These are phyloP conservation scores for Camillea tinctor DNA, from an alignment of 2,329 filamentous ascomycete genomes.

Conservation along the genomic window DNA sequence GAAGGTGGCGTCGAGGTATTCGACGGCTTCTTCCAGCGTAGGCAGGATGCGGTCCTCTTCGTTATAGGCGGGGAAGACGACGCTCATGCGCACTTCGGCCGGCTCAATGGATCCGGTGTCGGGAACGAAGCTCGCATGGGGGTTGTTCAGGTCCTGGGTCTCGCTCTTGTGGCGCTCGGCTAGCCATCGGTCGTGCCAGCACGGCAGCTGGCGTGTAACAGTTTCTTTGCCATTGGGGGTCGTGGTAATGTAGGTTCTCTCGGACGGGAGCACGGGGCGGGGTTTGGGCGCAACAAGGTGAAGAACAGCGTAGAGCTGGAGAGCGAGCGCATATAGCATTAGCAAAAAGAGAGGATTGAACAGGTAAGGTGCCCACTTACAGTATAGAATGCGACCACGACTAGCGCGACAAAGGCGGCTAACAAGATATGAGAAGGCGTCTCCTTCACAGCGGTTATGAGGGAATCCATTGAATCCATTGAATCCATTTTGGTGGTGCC, in stretches of 20 bases:
- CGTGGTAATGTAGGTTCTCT: conserved; percentile 83
- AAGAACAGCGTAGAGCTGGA: conserved; percentile 65
- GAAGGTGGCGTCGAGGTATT: conserved; percentile 77
- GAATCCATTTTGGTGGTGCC: not conserved
- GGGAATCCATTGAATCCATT: conserved; percentile 21
- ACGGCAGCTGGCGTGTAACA: conserved; percentile 63
- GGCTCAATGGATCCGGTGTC: conserved; percentile 65
- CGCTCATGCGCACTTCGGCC: conserved; percentile 80
- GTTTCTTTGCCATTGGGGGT: conserved; percentile 59
- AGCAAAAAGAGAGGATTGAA: not conserved
- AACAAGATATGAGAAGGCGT: conserved; percentile 41
- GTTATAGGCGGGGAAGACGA: conserved; percentile 95
- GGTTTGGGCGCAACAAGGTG: conserved; percentile 78
- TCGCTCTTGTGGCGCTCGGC: conserved; percentile 56
- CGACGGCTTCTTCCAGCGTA: conserved; percentile 88
- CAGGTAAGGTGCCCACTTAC: conserved; percentile 32
- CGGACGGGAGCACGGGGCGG: conserved; percentile 68
- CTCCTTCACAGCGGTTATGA: conserved; percentile 27
- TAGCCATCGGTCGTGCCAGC: conserved; percentile 81
- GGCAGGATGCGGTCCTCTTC: conserved; percentile 79
- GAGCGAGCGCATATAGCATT: too few relatives aligned
- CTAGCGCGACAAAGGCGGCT: conserved; percentile 34
- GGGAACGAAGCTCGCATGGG: conserved; percentile 39
- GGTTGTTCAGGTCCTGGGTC: conserved; percentile 34
- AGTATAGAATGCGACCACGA: conserved; percentile 35